phyloP scores from a whole-genome alignment of 257 asterid species.

The Verbena officinalis region DNA sequence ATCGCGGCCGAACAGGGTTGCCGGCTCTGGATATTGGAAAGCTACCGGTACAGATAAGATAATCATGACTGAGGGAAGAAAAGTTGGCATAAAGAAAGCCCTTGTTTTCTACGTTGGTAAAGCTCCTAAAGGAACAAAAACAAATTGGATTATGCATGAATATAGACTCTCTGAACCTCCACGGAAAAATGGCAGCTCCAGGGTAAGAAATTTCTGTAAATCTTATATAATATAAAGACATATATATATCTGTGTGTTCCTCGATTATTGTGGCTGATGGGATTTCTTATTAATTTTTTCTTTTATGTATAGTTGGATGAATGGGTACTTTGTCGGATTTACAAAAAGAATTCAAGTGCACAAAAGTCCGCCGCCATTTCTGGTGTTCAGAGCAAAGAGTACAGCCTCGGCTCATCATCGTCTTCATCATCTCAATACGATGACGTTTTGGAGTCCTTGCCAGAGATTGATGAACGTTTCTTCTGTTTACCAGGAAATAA shows the following conservation, averaged over 20 bases:
- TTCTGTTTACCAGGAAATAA: constrained; percentile 40
- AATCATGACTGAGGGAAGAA: constrained; percentile 55
- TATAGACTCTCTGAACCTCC: constrained; percentile 61
- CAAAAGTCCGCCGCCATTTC: constrained; percentile 28
- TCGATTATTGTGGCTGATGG: background rate
- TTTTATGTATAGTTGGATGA: constrained; percentile 69
- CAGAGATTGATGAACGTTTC: constrained; percentile 46
- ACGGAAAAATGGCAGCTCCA: constrained; percentile 45
- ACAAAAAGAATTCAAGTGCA: constrained; percentile 56
- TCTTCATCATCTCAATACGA: constrained; percentile 56
- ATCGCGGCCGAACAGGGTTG: constrained; percentile 76
- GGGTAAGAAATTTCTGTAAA: constrained; percentile 32
- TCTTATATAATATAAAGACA: too few species aligned
- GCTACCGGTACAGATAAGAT: constrained; percentile 86
- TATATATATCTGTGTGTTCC: too few species aligned
- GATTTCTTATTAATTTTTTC: background rate
- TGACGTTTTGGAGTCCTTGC: constrained; percentile 47
- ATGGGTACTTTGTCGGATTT: constrained; percentile 79
- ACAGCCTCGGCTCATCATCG: constrained; percentile 46
- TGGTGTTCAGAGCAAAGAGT: constrained; percentile 41
- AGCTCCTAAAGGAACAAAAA: constrained; percentile 84
- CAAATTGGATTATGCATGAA: constrained; percentile 93
- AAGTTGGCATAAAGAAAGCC: constrained; percentile 81
- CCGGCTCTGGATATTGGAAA: constrained; percentile 87
- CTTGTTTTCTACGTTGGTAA: constrained; percentile 79